Base-by-base conservation (phyloP, 164 flowering plant genomes). In the Liquidambar formosana region DNA sequence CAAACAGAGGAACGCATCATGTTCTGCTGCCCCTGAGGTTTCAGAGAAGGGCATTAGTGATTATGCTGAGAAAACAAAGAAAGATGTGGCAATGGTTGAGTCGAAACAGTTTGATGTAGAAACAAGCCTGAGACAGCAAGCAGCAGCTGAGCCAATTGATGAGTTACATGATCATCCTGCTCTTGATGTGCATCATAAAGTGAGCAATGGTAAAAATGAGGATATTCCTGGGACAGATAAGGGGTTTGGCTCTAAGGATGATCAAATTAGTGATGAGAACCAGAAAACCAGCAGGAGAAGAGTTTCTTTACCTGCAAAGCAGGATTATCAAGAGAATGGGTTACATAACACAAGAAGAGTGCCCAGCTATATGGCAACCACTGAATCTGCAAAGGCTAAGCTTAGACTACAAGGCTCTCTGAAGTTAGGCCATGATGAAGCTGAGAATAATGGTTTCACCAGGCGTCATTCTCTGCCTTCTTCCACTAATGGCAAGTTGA, bases 331-430 rank as follows among this genome's bases (percentile, higher is more conserved):
- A 62, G 84, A 78, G 49, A 71, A 74, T 68, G 79, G 49, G 26
- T 28, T 60, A 15, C 76, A 76, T 18, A 74, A 66, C 52, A 66
- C 61, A 3, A 68, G 73, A 13, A 71, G 60, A 4, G 11, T 76
- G 48, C 84, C 82, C 11, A 78, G 84, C 65, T 81, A 84, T 63
- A 87, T 87, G 89, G 81, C 83, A 14, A 72, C 89, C 13, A 84
- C 91, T 73, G 70, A 79, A 76, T 87, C 89, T 68, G 89, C 86
- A 25, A 87, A 82, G 72, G 88, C 91, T 19, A 87, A 80, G 70
- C 81, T 82, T 26, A 79, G 86, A 69, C 81, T 65, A 45, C 88
- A 85, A 67, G 85, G 76, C 21, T 71, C 89, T 13, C 75, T 84
- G 19, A 76, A 75, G 49, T 3, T 76, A 59, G 51, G 63, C 54